These are phyloP conservation scores for Colletotrichum paranaense DNA, from an alignment of 2,329 filamentous ascomycete genomes.

Conservation along the genomic window DNA sequence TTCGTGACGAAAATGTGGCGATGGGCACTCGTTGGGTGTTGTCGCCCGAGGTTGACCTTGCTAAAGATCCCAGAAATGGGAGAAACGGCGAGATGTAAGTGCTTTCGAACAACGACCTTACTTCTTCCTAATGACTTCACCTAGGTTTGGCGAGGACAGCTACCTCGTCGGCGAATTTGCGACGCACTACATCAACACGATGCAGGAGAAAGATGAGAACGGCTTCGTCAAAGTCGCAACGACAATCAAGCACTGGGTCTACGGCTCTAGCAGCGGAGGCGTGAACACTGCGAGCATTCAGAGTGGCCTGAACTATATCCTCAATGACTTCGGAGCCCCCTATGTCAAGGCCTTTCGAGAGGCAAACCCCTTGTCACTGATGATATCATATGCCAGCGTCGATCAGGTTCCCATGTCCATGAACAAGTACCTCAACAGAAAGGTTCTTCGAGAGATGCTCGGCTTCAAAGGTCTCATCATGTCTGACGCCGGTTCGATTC, in stretches of 20 bases:
- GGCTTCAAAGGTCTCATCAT: slow-evolving; percentile 48
- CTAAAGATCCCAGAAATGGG: slow-evolving; percentile 44
- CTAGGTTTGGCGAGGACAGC: slow-evolving; percentile 46
- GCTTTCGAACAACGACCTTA: too few relatives aligned
- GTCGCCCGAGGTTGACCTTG: slow-evolving; percentile 46
- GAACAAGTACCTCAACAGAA: slow-evolving; percentile 46
- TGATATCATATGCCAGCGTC: slow-evolving; percentile 46
- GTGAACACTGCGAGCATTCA: slow-evolving; percentile 47
- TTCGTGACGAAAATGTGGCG: slow-evolving; percentile 46
- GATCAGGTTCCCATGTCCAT: slow-evolving; percentile 45
- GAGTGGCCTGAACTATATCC: slow-evolving; percentile 47
- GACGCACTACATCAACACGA: slow-evolving; percentile 45
- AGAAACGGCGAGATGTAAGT: slow-evolving; percentile 39
- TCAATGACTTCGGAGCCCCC: slow-evolving; percentile 45
- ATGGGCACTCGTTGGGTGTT: slow-evolving; percentile 47
- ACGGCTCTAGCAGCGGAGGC: slow-evolving; percentile 45
- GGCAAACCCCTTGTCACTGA: slow-evolving; percentile 42
- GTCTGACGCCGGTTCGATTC: slow-evolving; percentile 45
- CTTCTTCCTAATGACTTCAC: background rate
- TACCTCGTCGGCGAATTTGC: slow-evolving; percentile 46
- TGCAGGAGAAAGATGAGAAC: slow-evolving; percentile 47
- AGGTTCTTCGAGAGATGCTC: slow-evolving; percentile 40
- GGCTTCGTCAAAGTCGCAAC: slow-evolving; percentile 48
- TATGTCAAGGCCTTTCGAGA: slow-evolving; percentile 44
- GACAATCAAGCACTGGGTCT: slow-evolving; percentile 51